phyloP scores from a whole-genome alignment of 2,329 filamentous ascomycete genomes.

The Raffaelea ambrosiae region DNA sequence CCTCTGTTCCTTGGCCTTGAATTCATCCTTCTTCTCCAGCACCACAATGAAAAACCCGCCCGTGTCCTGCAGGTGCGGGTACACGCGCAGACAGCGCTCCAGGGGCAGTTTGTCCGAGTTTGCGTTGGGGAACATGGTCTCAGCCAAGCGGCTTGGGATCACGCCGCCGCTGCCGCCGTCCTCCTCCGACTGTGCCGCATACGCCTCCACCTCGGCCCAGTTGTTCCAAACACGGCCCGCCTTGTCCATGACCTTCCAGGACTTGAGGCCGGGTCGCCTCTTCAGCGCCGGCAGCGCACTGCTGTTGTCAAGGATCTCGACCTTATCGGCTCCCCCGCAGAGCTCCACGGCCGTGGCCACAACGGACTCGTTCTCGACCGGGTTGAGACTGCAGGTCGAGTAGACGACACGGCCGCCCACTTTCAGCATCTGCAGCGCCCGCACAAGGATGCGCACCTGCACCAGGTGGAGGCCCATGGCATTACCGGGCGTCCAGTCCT shows the following conservation, averaged over 20 bases:
- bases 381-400: constrained; percentile 98
- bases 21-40: constrained; percentile 82
- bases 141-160: constrained; percentile 58
- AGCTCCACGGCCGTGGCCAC: constrained; percentile 80
- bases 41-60: constrained; percentile 97
- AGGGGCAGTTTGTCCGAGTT: constrained; percentile 61
- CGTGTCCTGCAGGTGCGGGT: constrained; percentile 91
- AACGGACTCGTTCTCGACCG: constrained; percentile 92
- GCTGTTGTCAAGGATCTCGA: constrained; percentile 78
- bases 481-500: constrained; percentile 84
- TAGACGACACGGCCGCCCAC: constrained; percentile 91
- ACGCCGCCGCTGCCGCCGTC: constrained; percentile 41
- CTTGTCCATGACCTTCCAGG: constrained; percentile 91
- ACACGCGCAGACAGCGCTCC: constrained; percentile 86
- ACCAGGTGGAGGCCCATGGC: constrained; percentile 80
- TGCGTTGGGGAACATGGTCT: constrained; percentile 72
- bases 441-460: constrained; percentile 82
- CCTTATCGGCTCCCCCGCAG: constrained; percentile 74
- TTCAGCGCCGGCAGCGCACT: constrained; percentile 68
- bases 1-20: constrained; percentile 53
- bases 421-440: constrained; percentile 92
- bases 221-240: constrained; percentile 67
- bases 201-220: constrained; percentile 73
- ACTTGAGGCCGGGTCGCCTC: constrained; percentile 65
- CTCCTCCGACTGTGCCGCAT: constrained; percentile 46